phyloP scores from a whole-genome alignment of 1,139 yeast species.

The Zygoascus sp. region DNA sequence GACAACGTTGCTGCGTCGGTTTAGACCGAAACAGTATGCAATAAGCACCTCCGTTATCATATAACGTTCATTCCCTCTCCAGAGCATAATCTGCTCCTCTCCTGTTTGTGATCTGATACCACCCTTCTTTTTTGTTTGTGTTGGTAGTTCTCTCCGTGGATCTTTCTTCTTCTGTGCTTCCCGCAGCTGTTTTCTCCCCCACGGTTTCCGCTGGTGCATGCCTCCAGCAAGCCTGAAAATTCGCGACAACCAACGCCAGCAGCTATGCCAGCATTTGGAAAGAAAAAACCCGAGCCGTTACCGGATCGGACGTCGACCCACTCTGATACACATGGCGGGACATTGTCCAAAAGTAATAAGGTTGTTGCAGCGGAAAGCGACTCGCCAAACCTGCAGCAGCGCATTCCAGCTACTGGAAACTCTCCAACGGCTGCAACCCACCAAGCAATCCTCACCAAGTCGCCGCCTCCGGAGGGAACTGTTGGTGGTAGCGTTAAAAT shows the following conservation, averaged over 20 bases:
- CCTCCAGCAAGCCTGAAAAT: background rate
- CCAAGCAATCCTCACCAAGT: conserved; percentile 8
- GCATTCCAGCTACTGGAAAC: conserved; percentile 6
- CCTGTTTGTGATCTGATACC: too few species aligned
- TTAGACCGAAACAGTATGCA: too few species aligned
- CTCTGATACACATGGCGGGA: conserved; percentile 5
- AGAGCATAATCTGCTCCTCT: too few species aligned
- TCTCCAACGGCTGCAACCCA: conserved; percentile 10
- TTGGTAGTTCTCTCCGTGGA: background rate
- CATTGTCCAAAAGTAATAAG: background rate
- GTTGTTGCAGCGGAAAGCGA: background rate
- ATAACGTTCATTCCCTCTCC: too few species aligned
- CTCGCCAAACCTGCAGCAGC: background rate
- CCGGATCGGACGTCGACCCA: conserved; percentile 10
- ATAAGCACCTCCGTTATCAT: too few species aligned
- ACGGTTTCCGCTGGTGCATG: conserved; percentile 2
- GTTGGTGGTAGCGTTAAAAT: conserved; percentile 16
- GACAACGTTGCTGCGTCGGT: too few species aligned
- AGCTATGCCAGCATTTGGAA: conserved; percentile 10
- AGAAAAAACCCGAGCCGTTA: conserved; percentile 5
- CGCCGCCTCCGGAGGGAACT: conserved; percentile 6
- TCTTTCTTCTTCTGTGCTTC: background rate
- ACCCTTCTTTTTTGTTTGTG: too few species aligned
- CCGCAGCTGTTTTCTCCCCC: background rate
- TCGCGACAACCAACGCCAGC: background rate